A percentile compares a stretch with the other conserved stretches of the same genome.
Evolutionary conservation across 352 stramenopile genomes (phyloP).

Genomic region (Aphanomyces cochlioides): DNA sequence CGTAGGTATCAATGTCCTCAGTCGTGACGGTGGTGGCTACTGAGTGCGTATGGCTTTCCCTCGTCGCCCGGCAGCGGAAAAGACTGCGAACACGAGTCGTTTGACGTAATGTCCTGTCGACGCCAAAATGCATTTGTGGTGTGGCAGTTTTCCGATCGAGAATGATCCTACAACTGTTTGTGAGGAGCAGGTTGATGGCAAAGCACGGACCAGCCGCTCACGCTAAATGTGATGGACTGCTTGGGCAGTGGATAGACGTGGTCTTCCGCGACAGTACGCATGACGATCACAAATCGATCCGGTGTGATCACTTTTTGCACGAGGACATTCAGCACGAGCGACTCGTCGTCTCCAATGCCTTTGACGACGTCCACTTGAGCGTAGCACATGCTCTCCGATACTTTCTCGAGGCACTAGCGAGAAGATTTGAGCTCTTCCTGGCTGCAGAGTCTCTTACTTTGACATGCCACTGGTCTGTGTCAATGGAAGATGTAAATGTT

Average conservation of each 20-base stretch:
- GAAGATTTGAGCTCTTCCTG: neutral
- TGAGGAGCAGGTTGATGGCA: neutral
- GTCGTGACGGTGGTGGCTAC: neutral
- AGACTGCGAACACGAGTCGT: neutral
- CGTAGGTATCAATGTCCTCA: neutral
- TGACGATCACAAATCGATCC: neutral
- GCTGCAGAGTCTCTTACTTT: neutral
- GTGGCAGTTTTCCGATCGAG: neutral
- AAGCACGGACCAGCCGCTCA: neutral
- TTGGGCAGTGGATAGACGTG: neutral
- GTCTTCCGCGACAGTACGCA: conserved; percentile 15
- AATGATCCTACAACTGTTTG: conserved; percentile 2
- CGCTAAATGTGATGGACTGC: conserved; percentile 13
- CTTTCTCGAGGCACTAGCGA: neutral
- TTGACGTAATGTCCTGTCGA: neutral
- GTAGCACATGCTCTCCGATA: neutral
- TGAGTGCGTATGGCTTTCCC: neutral
- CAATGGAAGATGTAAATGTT: neutral
- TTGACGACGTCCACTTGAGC: conserved; percentile 3
- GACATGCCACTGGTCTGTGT: neutral
- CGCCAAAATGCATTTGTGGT: neutral
- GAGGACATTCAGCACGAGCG: conserved; percentile 12
- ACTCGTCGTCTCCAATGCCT: neutral
- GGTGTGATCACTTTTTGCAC: neutral
- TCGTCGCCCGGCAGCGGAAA: conserved; percentile 5